These are phyloP conservation scores for Paramecium bursaria DNA, from an alignment of 73 alveolate species.

Conservation along the genomic window DNA sequence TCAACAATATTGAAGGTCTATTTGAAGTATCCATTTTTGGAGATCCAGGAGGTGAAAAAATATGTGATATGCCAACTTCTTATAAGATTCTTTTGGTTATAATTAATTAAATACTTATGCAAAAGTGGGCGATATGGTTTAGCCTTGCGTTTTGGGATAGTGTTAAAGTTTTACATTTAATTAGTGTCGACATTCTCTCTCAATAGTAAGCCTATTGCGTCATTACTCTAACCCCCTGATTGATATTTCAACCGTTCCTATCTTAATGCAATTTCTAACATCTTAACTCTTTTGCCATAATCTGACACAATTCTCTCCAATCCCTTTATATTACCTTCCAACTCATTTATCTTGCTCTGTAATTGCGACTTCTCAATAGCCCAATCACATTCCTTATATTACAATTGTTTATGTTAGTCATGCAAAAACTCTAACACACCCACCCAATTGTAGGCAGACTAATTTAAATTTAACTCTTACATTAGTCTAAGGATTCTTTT, in stretches of 20 bases:
- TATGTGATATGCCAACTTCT: conserved; percentile 19
- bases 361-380: conserved; percentile 52
- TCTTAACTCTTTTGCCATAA: conserved; percentile 51
- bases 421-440: conserved; percentile 56
- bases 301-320: conserved; percentile 38
- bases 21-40: conserved; percentile 50
- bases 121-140: conserved; percentile 55
- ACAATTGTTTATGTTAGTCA: conserved; percentile 45
- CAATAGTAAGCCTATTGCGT: background rate
- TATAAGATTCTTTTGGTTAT: conserved; percentile 8
- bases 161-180: conserved; percentile 2
- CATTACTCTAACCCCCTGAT: conserved; percentile 26
- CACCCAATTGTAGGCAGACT: conserved; percentile 45
- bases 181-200: conserved; percentile 21
- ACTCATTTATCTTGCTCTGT: conserved; percentile 35
- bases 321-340: conserved; percentile 45
- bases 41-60: conserved; percentile 54
- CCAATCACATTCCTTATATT: conserved; percentile 59
- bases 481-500: conserved; percentile 24
- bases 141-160: conserved; percentile 49
- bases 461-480: background rate
- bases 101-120: background rate
- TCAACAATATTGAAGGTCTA: conserved; percentile 56
- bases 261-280: conserved; percentile 54
- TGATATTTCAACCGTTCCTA: conserved; percentile 58